Conservation (phyloP, 768 basidiomycete species). For the Rhizopogon vulgaris region DNA sequence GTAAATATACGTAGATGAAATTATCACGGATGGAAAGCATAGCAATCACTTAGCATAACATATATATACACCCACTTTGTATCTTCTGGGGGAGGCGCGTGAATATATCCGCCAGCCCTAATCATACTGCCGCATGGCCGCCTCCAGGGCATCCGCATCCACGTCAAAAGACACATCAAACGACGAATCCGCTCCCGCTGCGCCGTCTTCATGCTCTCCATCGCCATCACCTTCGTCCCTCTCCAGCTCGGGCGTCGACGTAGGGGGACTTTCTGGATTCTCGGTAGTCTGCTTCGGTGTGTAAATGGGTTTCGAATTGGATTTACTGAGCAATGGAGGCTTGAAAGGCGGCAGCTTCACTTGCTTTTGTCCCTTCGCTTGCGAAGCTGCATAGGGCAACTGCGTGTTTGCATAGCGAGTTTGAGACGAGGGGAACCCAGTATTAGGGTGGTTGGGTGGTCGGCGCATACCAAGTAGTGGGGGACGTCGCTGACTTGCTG, state of each 20-base stretch:
- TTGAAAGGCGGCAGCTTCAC: constrained; percentile 19
- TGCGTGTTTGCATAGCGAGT: constrained; percentile 14
- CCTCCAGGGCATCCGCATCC: constrained; percentile 24
- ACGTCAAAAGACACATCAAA: constrained; percentile 27
- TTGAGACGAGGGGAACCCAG: background rate
- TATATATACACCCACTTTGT: background rate
- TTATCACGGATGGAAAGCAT: background rate
- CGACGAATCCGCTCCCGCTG: constrained; percentile 19
- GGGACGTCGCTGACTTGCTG: constrained; percentile 7
- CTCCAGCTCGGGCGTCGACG: background rate
- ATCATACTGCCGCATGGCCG: constrained; percentile 26
- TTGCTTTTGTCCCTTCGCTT: constrained; percentile 9
- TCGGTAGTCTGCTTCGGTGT: background rate
- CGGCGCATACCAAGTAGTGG: constrained; percentile 26
- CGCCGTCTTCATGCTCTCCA: background rate
- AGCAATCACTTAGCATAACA: too few relatives aligned
- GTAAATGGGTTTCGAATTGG: background rate
- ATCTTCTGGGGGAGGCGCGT: background rate
- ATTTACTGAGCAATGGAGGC: constrained; percentile 15
- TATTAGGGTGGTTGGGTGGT: background rate
- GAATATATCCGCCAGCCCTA: background rate
- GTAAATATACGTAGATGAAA: background rate
- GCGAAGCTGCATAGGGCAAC: constrained; percentile 4
- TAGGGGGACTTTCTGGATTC: background rate
- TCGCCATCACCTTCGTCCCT: background rate